Conservation (phyloP, 352 stramenopile species). For the Thalassiosira hispida region DNA sequence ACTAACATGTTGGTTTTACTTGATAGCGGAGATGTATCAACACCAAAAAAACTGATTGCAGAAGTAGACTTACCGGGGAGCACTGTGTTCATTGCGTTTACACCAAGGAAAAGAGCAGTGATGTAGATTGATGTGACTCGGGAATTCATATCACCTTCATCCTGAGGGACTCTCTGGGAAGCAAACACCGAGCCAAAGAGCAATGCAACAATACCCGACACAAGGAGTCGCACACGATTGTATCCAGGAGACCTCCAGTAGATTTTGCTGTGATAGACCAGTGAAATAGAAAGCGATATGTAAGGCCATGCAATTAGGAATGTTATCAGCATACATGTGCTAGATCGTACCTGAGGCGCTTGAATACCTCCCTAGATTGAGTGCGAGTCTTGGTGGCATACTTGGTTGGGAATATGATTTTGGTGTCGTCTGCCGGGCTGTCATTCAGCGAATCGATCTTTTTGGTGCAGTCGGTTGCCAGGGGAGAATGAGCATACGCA, state of each 20-base stretch:
- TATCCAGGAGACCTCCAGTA: conserved; percentile 91
- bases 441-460: conserved; percentile 57
- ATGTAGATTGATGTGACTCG: conserved; percentile 74
- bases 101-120: conserved; percentile 63
- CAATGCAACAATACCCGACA: conserved; percentile 86
- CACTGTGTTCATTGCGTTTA: conserved; percentile 58
- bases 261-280: conserved; percentile 84
- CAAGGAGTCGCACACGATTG: conserved; percentile 86
- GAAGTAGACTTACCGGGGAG: too few species aligned
- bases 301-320: too few species aligned
- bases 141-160: conserved; percentile 71
- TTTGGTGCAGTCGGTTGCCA: conserved; percentile 48
- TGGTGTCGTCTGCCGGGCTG: conserved; percentile 36
- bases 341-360: too few species aligned
- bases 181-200: conserved; percentile 85
- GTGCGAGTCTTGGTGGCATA: conserved; percentile 68
- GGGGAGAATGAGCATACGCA: conserved; percentile 59
- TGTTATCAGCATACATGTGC: too few species aligned
- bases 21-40: too few species aligned
- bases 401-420: conserved; percentile 47
- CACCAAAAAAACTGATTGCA: too few species aligned
- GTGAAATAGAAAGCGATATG: too few species aligned
- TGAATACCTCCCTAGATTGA: conserved; percentile 66
- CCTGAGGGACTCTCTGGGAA: conserved; percentile 50
- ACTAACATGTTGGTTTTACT: too few species aligned